Percentiles rank a stretch among this genome's conserved stretches.
phyloP scores from a whole-genome alignment of 2,329 filamentous ascomycete genomes.

The Venturia effusa region DNA sequence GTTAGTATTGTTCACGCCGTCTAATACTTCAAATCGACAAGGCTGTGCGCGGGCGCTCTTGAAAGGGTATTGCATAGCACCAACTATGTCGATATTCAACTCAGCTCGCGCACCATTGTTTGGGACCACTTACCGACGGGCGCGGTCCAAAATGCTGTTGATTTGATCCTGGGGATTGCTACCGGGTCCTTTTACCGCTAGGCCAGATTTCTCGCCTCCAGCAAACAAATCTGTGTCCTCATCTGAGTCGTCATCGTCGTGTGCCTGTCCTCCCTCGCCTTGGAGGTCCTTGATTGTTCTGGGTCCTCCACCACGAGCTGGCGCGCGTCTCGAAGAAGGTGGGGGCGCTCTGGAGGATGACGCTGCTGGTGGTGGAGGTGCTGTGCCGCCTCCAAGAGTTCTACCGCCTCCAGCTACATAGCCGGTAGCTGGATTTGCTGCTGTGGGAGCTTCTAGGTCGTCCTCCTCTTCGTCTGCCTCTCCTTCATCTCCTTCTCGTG shows the following conservation, averaged over 20 bases:
- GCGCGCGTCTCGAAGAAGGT: conserved; percentile 9
- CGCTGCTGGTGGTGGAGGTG: conserved; percentile 10
- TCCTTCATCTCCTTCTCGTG: conserved; percentile 18
- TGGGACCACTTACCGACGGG: conserved; percentile 26
- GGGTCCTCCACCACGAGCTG: conserved; percentile 17
- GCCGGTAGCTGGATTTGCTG: background rate
- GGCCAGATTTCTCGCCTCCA: conserved; percentile 74
- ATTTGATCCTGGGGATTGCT: conserved; percentile 38
- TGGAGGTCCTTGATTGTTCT: conserved; percentile 36
- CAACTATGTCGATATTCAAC: background rate
- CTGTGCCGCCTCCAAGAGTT: conserved; percentile 12
- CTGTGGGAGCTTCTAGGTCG: conserved; percentile 21
- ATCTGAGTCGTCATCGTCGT: conserved; percentile 51
- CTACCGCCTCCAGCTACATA: conserved; percentile 10
- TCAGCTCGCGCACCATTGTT: background rate
- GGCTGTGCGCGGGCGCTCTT: background rate
- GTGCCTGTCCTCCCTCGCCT: conserved; percentile 37
- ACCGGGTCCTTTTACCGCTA: conserved; percentile 53
- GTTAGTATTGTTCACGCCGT: conserved; percentile 15
- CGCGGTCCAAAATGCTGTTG: conserved; percentile 38
- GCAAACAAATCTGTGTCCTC: conserved; percentile 62
- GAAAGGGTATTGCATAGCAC: background rate
- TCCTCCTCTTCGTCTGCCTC: conserved; percentile 19
- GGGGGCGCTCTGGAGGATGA: conserved; percentile 11
- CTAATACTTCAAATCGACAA: background rate